phyloP scores from a whole-genome alignment of 2,329 filamentous ascomycete species.

The Tolypocladium tropicale region DNA sequence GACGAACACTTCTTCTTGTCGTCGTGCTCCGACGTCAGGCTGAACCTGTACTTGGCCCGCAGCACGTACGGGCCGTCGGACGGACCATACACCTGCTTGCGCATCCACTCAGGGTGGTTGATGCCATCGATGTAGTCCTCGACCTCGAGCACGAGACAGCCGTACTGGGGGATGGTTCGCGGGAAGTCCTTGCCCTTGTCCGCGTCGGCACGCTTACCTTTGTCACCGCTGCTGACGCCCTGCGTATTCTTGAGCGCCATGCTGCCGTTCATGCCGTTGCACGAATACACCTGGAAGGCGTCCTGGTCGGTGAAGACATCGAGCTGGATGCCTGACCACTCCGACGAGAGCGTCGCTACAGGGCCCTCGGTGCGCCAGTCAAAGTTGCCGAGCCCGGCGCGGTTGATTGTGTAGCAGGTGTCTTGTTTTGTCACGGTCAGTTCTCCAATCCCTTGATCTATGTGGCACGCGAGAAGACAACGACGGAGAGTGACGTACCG shows the following conservation, averaged over 20 bases:
- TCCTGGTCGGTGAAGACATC: slow-evolving; percentile 78
- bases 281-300: slow-evolving; percentile 82
- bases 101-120: slow-evolving; percentile 82
- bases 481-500: slow-evolving; percentile 37
- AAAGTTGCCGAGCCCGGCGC: slow-evolving; percentile 42
- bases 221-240: slow-evolving; percentile 36
- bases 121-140: slow-evolving; percentile 92
- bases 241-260: slow-evolving; percentile 61
- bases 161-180: slow-evolving; percentile 60
- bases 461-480: background rate
- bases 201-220: background rate
- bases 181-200: slow-evolving; percentile 38
- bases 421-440: slow-evolving; percentile 32
- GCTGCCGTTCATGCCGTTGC: slow-evolving; percentile 64
- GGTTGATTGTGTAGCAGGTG: slow-evolving; percentile 61
- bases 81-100: slow-evolving; percentile 54
- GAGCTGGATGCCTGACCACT: slow-evolving; percentile 73
- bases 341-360: slow-evolving; percentile 57
- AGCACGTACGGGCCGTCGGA: slow-evolving; percentile 51
- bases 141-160: slow-evolving; percentile 83
- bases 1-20: background rate
- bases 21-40: slow-evolving; percentile 22
- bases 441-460: background rate
- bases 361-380: slow-evolving; percentile 53
- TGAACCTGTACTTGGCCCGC: slow-evolving; percentile 51